These are phyloP conservation scores for Cercospora sesami DNA, from an alignment of 2,329 filamentous ascomycete species.

Conservation along the genomic window DNA sequence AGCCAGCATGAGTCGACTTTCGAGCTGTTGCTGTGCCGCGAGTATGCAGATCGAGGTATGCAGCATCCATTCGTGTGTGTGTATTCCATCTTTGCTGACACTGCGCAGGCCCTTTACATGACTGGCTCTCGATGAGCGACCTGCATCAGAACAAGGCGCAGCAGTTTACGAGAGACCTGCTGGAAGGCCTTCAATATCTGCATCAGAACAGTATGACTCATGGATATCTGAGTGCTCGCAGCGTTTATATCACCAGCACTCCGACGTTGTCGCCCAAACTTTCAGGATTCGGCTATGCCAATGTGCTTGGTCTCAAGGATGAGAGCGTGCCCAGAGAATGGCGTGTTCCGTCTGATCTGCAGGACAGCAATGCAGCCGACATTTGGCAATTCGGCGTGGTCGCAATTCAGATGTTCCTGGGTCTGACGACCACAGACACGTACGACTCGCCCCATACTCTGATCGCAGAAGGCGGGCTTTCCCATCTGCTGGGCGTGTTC, in stretches of 20 bases:
- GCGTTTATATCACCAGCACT: conserved; percentile 29
- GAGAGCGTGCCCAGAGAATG: conserved; percentile 26
- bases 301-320: conserved; percentile 56
- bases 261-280: conserved; percentile 59
- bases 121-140: conserved; percentile 72
- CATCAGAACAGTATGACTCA: conserved; percentile 84
- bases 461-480: conserved; percentile 69
- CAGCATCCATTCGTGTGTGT: neutral
- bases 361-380: conserved; percentile 66
- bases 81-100: neutral
- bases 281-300: conserved; percentile 70
- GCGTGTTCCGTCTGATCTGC: conserved; percentile 19
- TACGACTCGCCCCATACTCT: conserved; percentile 77
- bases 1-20: conserved; percentile 26
- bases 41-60: conserved; percentile 30
- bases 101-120: conserved; percentile 67
- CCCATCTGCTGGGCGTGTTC: conserved; percentile 74
- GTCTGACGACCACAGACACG: conserved; percentile 70
- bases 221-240: conserved; percentile 30
- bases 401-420: conserved; percentile 92
- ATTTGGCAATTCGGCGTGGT: conserved; percentile 94
- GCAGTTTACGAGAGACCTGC: conserved; percentile 85
- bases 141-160: conserved; percentile 74
- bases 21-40: conserved; percentile 32
- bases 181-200: conserved; percentile 84